Evolutionary conservation across 1,284 basidiomycete species (phyloP), one percentile per base, ranked within the genome.

Genomic region (Ustilago curta): DNA sequence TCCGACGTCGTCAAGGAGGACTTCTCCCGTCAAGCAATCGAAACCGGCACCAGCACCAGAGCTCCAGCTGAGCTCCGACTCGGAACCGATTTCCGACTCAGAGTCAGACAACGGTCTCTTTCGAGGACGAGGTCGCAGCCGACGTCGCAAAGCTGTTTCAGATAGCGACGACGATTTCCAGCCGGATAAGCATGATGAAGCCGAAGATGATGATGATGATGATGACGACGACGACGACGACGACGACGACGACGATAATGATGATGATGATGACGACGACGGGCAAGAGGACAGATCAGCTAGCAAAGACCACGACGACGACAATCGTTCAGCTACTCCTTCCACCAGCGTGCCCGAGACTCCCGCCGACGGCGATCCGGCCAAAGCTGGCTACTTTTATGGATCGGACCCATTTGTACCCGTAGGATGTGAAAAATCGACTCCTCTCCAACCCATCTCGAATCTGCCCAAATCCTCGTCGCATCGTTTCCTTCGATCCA

Each of bases 371-470:
- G 31, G 21, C 12, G 54, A 59, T 31, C n/a, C 54, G 2, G 31
- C 44, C 25, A 19, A 14, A 5, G 8, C 19, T 18, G 70, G 70
- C 53, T 70, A 64, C 50, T 52, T 60, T 19, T 64, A 39, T 27
- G 72, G 72, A 23, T 64, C 67, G 0, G 59, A 68, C 4, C 72
- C 72, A 16, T 67, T 75, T 19, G 59, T 75, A 39, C 27, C 59
- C 18, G 42, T 75, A 19, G 47, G 47, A 11, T 52, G 50, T 31
- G 58, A 49, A 25, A 48, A 56, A 25, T 18, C 16, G 37, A 8
- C 52, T 5, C 67, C 59, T 1, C 48, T 60, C 18, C 47, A 21
- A 21, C 19, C 55, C 21, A 63, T 69, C 56, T 48, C 56, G 19
- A 69, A 56, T 16, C 45, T 69, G 43, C 61, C 58, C 23, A 52